Base-by-base conservation (phyloP, 768 basidiomycete genomes). In the Termitomyces sp. region DNA sequence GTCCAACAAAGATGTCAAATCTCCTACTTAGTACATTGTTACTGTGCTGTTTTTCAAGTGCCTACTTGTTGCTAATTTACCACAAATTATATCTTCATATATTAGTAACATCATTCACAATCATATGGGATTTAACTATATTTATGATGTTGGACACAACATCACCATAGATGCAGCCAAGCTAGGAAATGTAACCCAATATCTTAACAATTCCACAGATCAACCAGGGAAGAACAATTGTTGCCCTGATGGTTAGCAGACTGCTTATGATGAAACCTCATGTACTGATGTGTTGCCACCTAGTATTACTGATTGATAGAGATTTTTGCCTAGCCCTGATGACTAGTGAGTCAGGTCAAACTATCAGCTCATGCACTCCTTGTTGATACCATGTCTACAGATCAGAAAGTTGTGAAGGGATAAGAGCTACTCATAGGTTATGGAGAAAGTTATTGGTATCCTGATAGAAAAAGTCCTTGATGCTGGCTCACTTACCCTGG, bases 101-200 rank as follows among this genome's bases (percentile, higher is more conserved):
- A 47, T 48, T 22, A 63, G 62, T 6, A 9, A 18, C 16, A 15
- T 55, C 1, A 47, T 61, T n/a, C 47, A 61, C 29, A 23, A 36
- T 0, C 48, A 63, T 31, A 54, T 36, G 16, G 48, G 52, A 2
- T 39, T 59, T 9, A 60, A 60, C 20, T 60, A 60, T 25, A 47
- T 49, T 32, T 58, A 52, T 32, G 44, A 45, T 20, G 5, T 52
- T 22, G 12, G 15, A 31, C 49, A 40, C 27, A 38, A 16, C 29
- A 31, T 50, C 27, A 22, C 23, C 9, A 1, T 50, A 15, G 49
- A 50, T 31, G 49, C 38, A n/a, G n/a, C n/a, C n/a, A n/a, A n/a
- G n/a, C n/a, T n/a, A n/a, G n/a, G n/a, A n/a, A n/a, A n/a, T n/a
- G n/a, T n/a, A n/a, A n/a, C n/a, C n/a, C n/a, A n/a, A n/a, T n/a